Percentiles rank a stretch among this genome's conserved stretches.
phyloP scores from a whole-genome alignment of 2,329 filamentous ascomycete species.

The Gyromitra esculenta region DNA sequence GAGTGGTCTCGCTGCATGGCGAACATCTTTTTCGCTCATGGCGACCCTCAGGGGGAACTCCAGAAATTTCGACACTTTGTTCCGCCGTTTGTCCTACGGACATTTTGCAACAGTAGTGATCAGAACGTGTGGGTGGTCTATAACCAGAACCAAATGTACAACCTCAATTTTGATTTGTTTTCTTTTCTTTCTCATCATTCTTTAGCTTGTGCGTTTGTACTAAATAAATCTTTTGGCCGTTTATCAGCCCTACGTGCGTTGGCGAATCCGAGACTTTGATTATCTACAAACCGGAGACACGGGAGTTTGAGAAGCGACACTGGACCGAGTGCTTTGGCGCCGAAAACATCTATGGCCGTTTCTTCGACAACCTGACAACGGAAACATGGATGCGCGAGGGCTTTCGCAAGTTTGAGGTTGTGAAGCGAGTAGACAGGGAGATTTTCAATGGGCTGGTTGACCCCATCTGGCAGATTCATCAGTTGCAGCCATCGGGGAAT shows the following conservation, averaged over 20 bases:
- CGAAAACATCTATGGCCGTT: constrained; percentile 57
- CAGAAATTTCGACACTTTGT: constrained; percentile 57
- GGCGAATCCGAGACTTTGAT: constrained; percentile 57
- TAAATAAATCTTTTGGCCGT: constrained; percentile 39
- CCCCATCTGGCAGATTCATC: constrained; percentile 56
- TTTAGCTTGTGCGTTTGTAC: constrained; percentile 39
- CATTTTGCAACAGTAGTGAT: constrained; percentile 57
- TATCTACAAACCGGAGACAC: constrained; percentile 57
- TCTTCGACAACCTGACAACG: constrained; percentile 58
- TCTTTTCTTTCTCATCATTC: constrained; percentile 21
- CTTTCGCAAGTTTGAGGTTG: constrained; percentile 57
- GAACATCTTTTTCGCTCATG: constrained; percentile 55
- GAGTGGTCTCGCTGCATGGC: constrained; percentile 58
- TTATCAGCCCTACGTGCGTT: constrained; percentile 45
- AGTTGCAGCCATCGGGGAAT: constrained; percentile 46
- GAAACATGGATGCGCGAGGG: constrained; percentile 56
- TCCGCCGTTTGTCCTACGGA: constrained; percentile 57
- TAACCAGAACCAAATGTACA: constrained; percentile 54
- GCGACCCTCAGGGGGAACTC: constrained; percentile 56
- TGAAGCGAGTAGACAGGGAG: constrained; percentile 57
- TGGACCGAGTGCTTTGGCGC: constrained; percentile 58
- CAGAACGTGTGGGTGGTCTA: constrained; percentile 53
- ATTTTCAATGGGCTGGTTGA: constrained; percentile 56
- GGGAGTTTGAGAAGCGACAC: constrained; percentile 57
- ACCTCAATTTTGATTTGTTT: constrained; percentile 47